Percentiles rank a stretch among this genome's conserved stretches.
Evolutionary conservation across 345 rosid species (phyloP).

Genomic region (Salix suchowensis): DNA sequence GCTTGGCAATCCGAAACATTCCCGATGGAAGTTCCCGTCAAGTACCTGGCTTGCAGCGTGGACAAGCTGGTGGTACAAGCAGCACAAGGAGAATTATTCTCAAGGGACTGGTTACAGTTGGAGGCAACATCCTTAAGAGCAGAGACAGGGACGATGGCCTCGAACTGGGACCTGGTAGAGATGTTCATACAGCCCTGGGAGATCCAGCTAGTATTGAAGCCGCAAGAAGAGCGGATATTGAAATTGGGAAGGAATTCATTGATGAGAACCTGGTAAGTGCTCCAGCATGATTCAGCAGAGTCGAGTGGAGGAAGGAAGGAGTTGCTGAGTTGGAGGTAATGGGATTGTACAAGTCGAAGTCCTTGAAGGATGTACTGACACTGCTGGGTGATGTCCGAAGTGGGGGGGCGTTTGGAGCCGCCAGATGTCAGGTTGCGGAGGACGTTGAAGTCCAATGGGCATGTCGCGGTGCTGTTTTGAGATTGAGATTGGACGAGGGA

Average conservation of each 20-base stretch:
- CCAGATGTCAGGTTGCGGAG: conserved; percentile 27
- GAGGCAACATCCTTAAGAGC: conserved; percentile 24
- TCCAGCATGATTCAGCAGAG: conserved; percentile 72
- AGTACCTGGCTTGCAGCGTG: conserved; percentile 35
- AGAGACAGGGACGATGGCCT: conserved; percentile 33
- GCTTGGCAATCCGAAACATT: conserved; percentile 64
- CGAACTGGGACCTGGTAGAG: conserved; percentile 56
- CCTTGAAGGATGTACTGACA: conserved; percentile 65
- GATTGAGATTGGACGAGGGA: background rate
- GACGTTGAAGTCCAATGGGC: conserved; percentile 4
- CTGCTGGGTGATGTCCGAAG: conserved; percentile 11
- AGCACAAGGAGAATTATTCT: conserved; percentile 67
- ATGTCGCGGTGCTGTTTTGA: background rate
- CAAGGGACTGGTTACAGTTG: conserved; percentile 63
- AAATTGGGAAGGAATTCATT: conserved; percentile 31
- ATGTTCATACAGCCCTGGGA: conserved; percentile 74
- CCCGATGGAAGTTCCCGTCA: conserved; percentile 46
- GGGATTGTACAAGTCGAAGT: conserved; percentile 67
- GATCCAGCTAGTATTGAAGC: conserved; percentile 69
- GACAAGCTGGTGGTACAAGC: conserved; percentile 57
- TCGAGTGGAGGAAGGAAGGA: conserved; percentile 56
- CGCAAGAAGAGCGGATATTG: conserved; percentile 56
- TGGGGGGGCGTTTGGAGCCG: conserved; percentile 6
- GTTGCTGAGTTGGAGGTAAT: conserved; percentile 48
- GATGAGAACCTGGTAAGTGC: conserved; percentile 40